These are phyloP conservation scores for Collybiopsis luxurians DNA, from an alignment of 768 basidiomycete species.

Conservation along the genomic window DNA sequence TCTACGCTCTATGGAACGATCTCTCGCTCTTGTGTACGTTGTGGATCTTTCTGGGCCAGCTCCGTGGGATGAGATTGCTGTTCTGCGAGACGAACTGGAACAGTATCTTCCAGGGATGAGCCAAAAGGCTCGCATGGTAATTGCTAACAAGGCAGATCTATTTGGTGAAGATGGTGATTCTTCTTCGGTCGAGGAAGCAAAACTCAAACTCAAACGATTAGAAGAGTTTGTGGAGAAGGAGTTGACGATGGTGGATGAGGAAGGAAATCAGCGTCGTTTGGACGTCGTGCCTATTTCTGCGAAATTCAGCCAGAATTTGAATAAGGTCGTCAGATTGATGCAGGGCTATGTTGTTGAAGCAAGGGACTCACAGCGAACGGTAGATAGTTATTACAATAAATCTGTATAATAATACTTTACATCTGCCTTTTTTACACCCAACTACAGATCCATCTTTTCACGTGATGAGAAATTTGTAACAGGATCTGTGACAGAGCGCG, in stretches of 20 bases:
- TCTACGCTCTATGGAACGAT: slow-evolving; percentile 89
- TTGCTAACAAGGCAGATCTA: slow-evolving; percentile 95
- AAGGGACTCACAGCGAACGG: not conserved
- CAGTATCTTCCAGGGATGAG: slow-evolving; percentile 80
- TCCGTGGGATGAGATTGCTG: slow-evolving; percentile 75
- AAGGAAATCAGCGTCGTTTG: slow-evolving; percentile 32
- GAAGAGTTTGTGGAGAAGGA: slow-evolving; percentile 53
- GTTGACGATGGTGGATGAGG: slow-evolving; percentile 30
- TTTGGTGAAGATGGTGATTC: slow-evolving; percentile 52
- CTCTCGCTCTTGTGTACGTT: slow-evolving; percentile 86
- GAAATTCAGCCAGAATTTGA: slow-evolving; percentile 82
- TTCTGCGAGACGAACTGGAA: slow-evolving; percentile 81
- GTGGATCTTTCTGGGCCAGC: slow-evolving; percentile 77
- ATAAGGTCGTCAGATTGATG: slow-evolving; percentile 66
- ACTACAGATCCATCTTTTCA: no score
- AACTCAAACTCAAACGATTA: slow-evolving; percentile 52
- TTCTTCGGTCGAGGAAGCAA: slow-evolving; percentile 50
- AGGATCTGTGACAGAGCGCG: no score
- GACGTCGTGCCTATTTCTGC: slow-evolving; percentile 84
- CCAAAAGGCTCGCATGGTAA: slow-evolving; percentile 70
- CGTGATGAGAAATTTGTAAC: no score
- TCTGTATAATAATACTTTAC: not conserved
- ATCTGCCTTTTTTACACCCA: no score
- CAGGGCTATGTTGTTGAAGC: slow-evolving; percentile 49
- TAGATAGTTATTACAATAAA: not conserved